These are phyloP conservation scores for Tetracentron sinense DNA, from an alignment of 164 flowering plant genomes.

Conservation along the genomic window DNA sequence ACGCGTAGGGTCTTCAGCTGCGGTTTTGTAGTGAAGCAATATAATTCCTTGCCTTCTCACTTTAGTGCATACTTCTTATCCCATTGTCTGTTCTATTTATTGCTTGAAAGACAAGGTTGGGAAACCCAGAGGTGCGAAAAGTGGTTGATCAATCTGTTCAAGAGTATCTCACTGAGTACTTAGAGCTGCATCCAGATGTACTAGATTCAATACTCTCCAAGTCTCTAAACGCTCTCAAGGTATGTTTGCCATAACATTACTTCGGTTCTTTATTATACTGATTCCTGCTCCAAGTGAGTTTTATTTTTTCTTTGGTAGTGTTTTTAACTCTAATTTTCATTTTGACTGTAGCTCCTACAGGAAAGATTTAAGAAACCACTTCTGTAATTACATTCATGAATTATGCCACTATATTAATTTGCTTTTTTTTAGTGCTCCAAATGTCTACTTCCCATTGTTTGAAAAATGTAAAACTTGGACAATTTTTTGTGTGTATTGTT, in stretches of 20 bases:
- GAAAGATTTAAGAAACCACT: background rate
- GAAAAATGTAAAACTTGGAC: background rate
- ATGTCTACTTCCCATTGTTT: background rate
- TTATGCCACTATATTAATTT: background rate
- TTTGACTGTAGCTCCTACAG: background rate
- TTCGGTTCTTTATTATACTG: background rate
- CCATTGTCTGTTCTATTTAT: conserved; percentile 12
- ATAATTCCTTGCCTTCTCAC: background rate
- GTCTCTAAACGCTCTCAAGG: conserved; percentile 92
- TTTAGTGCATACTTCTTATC: conserved; percentile 5
- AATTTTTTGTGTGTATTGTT: background rate
- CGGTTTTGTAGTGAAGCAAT: too few species aligned
- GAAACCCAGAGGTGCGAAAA: conserved; percentile 97
- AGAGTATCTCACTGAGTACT: conserved; percentile 84
- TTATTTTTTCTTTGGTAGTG: conserved; percentile 2
- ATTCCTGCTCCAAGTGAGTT: background rate
- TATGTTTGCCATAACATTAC: conserved; percentile 17
- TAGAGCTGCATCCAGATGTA: conserved; percentile 96
- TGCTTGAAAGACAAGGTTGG: conserved; percentile 75
- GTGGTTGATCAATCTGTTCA: conserved; percentile 89
- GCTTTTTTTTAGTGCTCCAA: too few species aligned
- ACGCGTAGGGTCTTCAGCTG: background rate
- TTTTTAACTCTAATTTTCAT: background rate
- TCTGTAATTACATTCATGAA: background rate
- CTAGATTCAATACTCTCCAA: conserved; percentile 87